phyloP scores from a whole-genome alignment of 306 rosid species.

The Sphenostylis stenocarpa region DNA sequence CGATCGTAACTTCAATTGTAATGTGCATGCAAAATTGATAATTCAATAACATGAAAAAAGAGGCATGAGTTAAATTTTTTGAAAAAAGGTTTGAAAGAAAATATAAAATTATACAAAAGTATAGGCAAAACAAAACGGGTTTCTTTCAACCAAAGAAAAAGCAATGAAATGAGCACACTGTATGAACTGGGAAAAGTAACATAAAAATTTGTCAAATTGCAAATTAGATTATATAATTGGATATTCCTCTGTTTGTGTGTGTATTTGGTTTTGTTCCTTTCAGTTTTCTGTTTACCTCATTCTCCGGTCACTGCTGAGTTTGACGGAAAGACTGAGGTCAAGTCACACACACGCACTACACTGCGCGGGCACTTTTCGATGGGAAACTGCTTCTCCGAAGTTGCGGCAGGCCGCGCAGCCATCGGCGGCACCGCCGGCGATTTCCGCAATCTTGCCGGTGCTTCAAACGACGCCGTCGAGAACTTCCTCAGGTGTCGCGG shows the following conservation, averaged over 20 bases:
- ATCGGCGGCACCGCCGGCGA: slow-evolving; percentile 57
- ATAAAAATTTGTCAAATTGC: not conserved
- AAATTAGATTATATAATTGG: not conserved
- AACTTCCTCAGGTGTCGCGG: slow-evolving; percentile 76
- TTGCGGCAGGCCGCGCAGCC: slow-evolving; percentile 63
- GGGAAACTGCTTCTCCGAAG: slow-evolving; percentile 97
- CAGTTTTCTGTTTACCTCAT: not conserved
- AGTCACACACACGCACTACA: not conserved
- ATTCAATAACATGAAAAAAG: too few species aligned
- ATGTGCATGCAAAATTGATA: not conserved
- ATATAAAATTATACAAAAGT: not conserved
- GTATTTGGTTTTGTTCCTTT: not conserved
- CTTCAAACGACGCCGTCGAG: slow-evolving; percentile 73
- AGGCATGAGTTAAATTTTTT: too few species aligned
- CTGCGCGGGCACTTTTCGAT: slow-evolving; percentile 29
- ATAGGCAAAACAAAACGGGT: not conserved
- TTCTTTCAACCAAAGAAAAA: not conserved
- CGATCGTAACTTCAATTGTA: not conserved
- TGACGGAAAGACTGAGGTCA: not conserved
- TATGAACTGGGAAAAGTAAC: not conserved
- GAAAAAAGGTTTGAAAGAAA: not conserved
- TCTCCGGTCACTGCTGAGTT: not conserved
- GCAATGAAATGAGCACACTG: not conserved
- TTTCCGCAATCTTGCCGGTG: slow-evolving; percentile 35
- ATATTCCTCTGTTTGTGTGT: not conserved